Evolutionary conservation across 2,329 filamentous ascomycete genomes (phyloP), one percentile per base, ranked within the genome.

Genomic region (Diaporthe nobilis): DNA sequence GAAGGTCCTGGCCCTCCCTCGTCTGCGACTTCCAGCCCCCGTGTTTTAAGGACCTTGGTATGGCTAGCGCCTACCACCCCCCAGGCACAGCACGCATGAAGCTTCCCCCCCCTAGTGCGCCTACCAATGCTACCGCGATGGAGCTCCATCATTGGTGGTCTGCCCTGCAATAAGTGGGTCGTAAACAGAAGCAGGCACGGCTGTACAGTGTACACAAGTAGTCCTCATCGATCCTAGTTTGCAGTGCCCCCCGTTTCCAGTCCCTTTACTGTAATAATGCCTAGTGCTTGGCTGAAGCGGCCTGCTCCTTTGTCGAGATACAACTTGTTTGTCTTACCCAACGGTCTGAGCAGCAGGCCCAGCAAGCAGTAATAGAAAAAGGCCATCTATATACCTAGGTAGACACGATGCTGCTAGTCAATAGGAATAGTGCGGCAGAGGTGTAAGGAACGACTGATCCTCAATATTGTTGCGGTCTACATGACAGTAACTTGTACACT

Each of bases 11-110:
- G n/a, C 22, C 34, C 47, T 42, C 65, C 31, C n/a, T 55, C 65
- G 65, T 8, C 7, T 68, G 65, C 49, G 49, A 70, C 65, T 55
- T n/a, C 65, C 65, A 70, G 49, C 65, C 31, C 65, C 65, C 47
- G 65, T 70, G 65, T 70, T 68, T 70, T 70, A 70, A 70, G 65
- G 65, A 42, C 65, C 65, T 70, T 70, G 65, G 49, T 55, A 25
- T 70, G 65, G 65, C 65, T 70, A 70, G 65, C 65, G 65, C 65
- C 31, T 39, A 15, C 47, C 22, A 68, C 10, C 47, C 47, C 65
- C 65, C 44, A 37, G 28, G 44, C 44, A 68, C 60, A 51, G 63
- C 44, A 49, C 63, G 42, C 61, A 47, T 65, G 61, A 47, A 47
- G 42, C 61, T 47, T 20, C 60, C 42, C 58, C 44, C 58, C 58